A percentile compares a stretch with the other conserved stretches of the same genome.
Evolutionary conservation across 2,329 filamentous ascomycete species (phyloP).

Genomic region (Phaeosphaeriaceae sp.): DNA sequence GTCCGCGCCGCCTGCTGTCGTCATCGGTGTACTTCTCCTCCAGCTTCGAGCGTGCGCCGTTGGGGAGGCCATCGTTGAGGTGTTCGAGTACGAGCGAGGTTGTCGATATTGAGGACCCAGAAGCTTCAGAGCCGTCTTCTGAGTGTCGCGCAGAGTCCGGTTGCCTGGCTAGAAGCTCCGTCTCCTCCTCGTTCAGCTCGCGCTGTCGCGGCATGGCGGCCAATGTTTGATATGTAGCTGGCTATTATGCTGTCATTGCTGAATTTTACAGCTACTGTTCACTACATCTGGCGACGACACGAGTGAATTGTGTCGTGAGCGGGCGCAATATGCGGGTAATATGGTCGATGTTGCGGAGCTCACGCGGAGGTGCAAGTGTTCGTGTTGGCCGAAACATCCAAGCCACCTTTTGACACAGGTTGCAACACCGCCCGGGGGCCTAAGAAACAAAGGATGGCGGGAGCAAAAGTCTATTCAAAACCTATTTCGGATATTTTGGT

Average conservation of each 20-base stretch:
- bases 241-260: constrained; percentile 25
- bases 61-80: constrained; percentile 65
- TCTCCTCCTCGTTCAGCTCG: constrained; percentile 53
- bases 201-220: constrained; percentile 45
- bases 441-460: constrained; percentile 31
- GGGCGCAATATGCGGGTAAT: constrained; percentile 11
- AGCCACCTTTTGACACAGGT: constrained; percentile 34
- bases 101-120: constrained; percentile 80
- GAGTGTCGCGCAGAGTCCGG: constrained; percentile 40
- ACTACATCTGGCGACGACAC: constrained; percentile 2
- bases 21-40: constrained; percentile 51
- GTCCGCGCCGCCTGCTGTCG: constrained; percentile 51
- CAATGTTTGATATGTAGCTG: constrained; percentile 4
- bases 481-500: constrained; percentile 21
- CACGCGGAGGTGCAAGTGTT: constrained; percentile 36
- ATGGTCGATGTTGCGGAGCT: constrained; percentile 33
- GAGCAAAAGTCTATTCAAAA: constrained; percentile 35
- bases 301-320: constrained; percentile 4
- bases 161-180: constrained; percentile 52
- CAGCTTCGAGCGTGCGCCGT: constrained; percentile 32
- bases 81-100: constrained; percentile 84
- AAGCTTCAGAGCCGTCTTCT: constrained; percentile 56
- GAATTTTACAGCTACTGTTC: not conserved
- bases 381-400: constrained; percentile 38
- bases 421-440: constrained; percentile 13